Conservation (phyloP, 1,284 basidiomycete genomes). For the Mycena sp. region DNA sequence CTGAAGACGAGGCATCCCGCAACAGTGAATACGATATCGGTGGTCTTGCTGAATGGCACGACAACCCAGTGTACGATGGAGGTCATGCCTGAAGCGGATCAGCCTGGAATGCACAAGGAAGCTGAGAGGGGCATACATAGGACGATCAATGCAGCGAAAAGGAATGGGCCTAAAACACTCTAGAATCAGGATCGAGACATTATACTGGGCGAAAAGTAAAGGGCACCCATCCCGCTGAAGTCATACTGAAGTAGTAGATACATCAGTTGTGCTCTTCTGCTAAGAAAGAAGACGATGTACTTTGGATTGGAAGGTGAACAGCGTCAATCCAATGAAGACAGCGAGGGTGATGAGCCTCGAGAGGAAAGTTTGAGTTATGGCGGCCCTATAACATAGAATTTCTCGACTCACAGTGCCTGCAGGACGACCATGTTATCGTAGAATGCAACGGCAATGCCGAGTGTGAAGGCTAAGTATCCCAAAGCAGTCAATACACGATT, state of each 20-base stretch:
- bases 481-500: background rate
- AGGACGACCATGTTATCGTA: slow-evolving; percentile 79
- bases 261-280: background rate
- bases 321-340: slow-evolving; percentile 85
- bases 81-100: slow-evolving; percentile 63
- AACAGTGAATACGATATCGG: slow-evolving; percentile 81
- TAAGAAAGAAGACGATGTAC: slow-evolving; percentile 42
- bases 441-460: slow-evolving; percentile 82
- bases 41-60: slow-evolving; percentile 73
- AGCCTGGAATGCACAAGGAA: slow-evolving; percentile 11
- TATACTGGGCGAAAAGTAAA: no score
- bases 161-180: slow-evolving; percentile 68
- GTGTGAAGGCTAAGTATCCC: slow-evolving; percentile 61
- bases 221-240: slow-evolving; percentile 77
- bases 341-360: slow-evolving; percentile 85
- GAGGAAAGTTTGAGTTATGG: slow-evolving; percentile 28
- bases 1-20: slow-evolving; percentile 85
- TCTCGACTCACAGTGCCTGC: slow-evolving; percentile 74
- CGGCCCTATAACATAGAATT: background rate
- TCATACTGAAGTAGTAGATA: slow-evolving; percentile 68
- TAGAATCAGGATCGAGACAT: background rate
- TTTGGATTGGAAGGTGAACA: slow-evolving; percentile 89
- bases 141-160: slow-evolving; percentile 80
- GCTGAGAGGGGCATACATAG: slow-evolving; percentile 47
- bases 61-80: slow-evolving; percentile 84